Evolutionary conservation across 1,284 basidiomycete genomes (phyloP).

Genomic region (Pisolithus thermaeus): DNA sequence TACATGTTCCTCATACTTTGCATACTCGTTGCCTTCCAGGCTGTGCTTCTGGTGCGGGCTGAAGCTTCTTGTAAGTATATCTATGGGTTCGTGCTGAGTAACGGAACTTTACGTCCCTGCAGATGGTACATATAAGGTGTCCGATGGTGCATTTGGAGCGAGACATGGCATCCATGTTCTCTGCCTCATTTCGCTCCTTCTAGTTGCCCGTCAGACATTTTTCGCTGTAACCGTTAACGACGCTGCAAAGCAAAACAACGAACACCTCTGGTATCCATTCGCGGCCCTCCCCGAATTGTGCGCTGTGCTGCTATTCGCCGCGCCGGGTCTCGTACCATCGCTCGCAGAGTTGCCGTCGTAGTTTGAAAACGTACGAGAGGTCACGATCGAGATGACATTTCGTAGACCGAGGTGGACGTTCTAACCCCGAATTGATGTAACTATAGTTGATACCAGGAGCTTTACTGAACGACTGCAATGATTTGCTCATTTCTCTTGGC

Average conservation of each 20-base stretch:
- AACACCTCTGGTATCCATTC: conserved; percentile 43
- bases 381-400: background rate
- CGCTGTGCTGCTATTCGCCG: conserved; percentile 35
- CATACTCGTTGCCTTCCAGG: conserved; percentile 35
- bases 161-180: conserved; percentile 33
- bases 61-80: conserved; percentile 18
- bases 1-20: conserved; percentile 43
- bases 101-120: conserved; percentile 1
- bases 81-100: background rate
- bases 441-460: background rate
- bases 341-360: conserved; percentile 22
- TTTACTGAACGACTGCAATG: background rate
- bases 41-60: conserved; percentile 27
- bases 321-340: conserved; percentile 39
- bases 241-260: conserved; percentile 29
- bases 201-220: conserved; percentile 40
- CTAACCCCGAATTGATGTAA: background rate
- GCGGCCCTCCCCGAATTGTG: conserved; percentile 39
- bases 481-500: background rate
- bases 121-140: conserved; percentile 20
- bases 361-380: background rate
- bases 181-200: conserved; percentile 31
- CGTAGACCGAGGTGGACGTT: background rate
- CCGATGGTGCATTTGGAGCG: conserved; percentile 22
- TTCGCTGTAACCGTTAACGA: conserved; percentile 31